Evolutionary conservation across 768 basidiomycete genomes (phyloP).

Genomic region (Serpula lacrymans): DNA sequence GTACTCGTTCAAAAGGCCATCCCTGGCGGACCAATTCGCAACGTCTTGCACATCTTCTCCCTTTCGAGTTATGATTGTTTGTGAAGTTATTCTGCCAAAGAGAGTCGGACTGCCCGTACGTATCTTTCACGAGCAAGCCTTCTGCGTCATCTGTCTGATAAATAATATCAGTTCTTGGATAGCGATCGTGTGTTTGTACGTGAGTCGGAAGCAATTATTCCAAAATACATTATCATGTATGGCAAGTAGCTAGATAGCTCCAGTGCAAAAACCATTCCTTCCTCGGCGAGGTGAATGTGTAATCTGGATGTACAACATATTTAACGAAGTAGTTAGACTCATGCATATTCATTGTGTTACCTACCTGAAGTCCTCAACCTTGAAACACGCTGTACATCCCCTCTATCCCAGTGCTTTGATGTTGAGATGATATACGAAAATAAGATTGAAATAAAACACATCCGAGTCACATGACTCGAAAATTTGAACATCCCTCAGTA

Average conservation of each 20-base stretch:
- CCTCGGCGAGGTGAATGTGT: too few species aligned
- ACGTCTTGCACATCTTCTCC: conserved; percentile 67
- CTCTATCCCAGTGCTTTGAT: too few species aligned
- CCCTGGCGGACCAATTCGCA: conserved; percentile 53
- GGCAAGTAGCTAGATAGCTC: conserved; percentile 33
- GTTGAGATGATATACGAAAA: too few species aligned
- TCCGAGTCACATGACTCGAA: too few species aligned
- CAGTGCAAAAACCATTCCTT: neutral
- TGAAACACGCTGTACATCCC: too few species aligned
- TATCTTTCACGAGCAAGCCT: conserved; percentile 10
- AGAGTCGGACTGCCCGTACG: conserved; percentile 12
- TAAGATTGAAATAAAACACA: too few species aligned
- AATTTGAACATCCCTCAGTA: too few species aligned
- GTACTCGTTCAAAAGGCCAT: conserved; percentile 60
- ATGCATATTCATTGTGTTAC: too few species aligned
- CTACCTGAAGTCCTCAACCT: too few species aligned
- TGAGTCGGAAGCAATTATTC: conserved; percentile 51
- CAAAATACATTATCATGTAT: conserved; percentile 60
- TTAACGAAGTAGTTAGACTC: too few species aligned
- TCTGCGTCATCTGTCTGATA: conserved; percentile 20
- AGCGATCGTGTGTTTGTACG: conserved; percentile 53
- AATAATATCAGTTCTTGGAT: conserved; percentile 38
- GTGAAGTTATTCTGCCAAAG: conserved; percentile 46
- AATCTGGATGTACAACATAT: too few species aligned
- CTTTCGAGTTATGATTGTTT: conserved; percentile 63